These are phyloP conservation scores for Myriosclerotinia duriaeana DNA, from an alignment of 2,329 filamentous ascomycete species.

Conservation along the genomic window DNA sequence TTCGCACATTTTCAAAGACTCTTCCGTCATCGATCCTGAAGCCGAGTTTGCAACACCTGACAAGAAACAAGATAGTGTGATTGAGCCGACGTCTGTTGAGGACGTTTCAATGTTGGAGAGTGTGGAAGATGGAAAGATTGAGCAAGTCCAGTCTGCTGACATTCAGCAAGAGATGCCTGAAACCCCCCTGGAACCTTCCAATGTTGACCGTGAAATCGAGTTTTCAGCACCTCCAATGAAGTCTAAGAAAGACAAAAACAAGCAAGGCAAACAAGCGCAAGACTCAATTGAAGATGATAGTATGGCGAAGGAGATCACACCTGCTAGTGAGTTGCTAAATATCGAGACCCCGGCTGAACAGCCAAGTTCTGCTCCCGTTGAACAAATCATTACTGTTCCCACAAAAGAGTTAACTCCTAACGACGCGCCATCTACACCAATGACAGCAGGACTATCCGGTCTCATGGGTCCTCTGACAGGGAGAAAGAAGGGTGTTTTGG, in stretches of 20 bases:
- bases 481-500: constrained; percentile 21
- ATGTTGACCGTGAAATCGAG: background rate
- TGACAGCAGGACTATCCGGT: constrained; percentile 17
- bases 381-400: constrained; percentile 17
- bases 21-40: background rate
- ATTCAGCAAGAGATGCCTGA: background rate
- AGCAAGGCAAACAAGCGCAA: constrained; percentile 15
- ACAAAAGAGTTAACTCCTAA: background rate
- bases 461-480: constrained; percentile 15
- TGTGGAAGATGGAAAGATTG: background rate
- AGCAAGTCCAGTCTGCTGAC: background rate
- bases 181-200: background rate
- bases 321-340: background rate
- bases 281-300: constrained; percentile 15
- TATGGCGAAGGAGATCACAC: background rate
- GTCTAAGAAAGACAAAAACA: constrained; percentile 36
- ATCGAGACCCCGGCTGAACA: background rate
- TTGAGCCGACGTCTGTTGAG: background rate
- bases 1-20: background rate
- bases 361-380: constrained; percentile 3
- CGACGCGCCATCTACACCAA: constrained; percentile 6
- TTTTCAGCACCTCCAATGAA: constrained; percentile 15
- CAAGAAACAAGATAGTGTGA: background rate
- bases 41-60: background rate
- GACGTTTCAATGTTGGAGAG: background rate